Evolutionary conservation across 305 asterid species (phyloP), one percentile per base, ranked within the genome.

Genomic region (Plantago coronopus): DNA sequence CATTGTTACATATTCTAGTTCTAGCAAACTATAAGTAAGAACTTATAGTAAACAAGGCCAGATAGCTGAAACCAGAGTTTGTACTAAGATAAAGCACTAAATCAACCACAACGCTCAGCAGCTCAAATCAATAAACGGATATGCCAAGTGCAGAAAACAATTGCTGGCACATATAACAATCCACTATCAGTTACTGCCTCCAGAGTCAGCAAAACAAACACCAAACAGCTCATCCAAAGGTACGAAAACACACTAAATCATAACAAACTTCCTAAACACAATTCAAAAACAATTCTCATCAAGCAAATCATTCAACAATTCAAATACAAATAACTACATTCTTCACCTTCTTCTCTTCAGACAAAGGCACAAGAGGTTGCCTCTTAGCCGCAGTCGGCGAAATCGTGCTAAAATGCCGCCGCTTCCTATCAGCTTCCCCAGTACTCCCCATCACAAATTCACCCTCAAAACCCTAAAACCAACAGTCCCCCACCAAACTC

Each of bases 281-380:
- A 19, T 40, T 27, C 27, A 34, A 67, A 15, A 54, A 47, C 60
- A 14, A 9, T 57, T 54, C 48, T 18, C 64, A 17, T 10, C 48
- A 63, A 43, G 19, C 31, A 48, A 59, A 29, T 42, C 64, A 17
- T 44, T 21, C 48, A 73, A 48, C 15, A 29, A 59, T 22, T 22
- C 19, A 17, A 25, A 13, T 3, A 57, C 12, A 55, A 13, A 62
- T 7, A 43, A 38, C n/a, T 1, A 25, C 48, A 59, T 17, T 13
- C 43, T 17, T 58, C 69, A 86, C 97, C 91, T 89, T 89, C 69
- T 86, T 89, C 59, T 86, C 97, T 81, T 89, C 94, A 16, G 95
- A 86, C 17, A 78, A 73, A 46, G 83, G 85, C 62, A 64, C 68
- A 66, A 79, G 61, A 20, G 84, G 78, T 21, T 84, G 94, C 68